Conservation (phyloP, 2,329 filamentous ascomycete species). For the Neonectria faginata region DNA sequence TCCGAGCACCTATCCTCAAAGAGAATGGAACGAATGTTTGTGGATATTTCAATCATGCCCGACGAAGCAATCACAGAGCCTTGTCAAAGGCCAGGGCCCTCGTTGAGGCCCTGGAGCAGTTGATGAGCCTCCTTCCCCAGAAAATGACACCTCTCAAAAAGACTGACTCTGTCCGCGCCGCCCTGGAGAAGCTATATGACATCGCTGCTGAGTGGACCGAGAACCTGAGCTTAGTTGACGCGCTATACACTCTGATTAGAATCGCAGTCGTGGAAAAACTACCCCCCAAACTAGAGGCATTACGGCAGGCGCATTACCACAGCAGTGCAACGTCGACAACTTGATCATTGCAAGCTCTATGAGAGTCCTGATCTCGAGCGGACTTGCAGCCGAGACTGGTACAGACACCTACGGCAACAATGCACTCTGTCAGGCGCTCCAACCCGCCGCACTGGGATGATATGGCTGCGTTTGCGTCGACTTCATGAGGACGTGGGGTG, state of each 20-base stretch:
- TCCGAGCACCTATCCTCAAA: too few species aligned
- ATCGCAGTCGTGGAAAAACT: slow-evolving; percentile 35
- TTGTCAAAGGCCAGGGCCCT: too few species aligned
- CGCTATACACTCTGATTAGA: slow-evolving; percentile 37
- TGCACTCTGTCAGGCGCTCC: slow-evolving; percentile 1
- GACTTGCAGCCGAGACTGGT: slow-evolving; percentile 10
- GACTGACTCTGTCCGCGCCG: too few species aligned
- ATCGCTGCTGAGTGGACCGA: slow-evolving; percentile 35
- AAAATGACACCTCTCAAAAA: too few species aligned
- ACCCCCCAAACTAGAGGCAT: slow-evolving; percentile 23
- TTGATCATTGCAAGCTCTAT: slow-evolving; percentile 6
- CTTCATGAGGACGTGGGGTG: slow-evolving; percentile 1
- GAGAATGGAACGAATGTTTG: too few species aligned
- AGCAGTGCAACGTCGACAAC: slow-evolving; percentile 1
- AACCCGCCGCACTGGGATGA: not conserved
- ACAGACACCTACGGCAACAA: slow-evolving; percentile 5
- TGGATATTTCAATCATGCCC: too few species aligned
- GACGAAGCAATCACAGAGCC: too few species aligned
- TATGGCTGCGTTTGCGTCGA: slow-evolving; percentile 6
- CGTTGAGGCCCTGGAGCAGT: too few species aligned
- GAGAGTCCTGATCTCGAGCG: slow-evolving; percentile 12
- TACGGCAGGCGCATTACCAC: slow-evolving; percentile 1
- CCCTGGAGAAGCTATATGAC: too few species aligned
- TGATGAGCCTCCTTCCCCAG: too few species aligned
- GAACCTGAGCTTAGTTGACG: slow-evolving; percentile 34